Evolutionary conservation across 345 rosid species (phyloP).

Genomic region (Barbarea vulgaris): DNA sequence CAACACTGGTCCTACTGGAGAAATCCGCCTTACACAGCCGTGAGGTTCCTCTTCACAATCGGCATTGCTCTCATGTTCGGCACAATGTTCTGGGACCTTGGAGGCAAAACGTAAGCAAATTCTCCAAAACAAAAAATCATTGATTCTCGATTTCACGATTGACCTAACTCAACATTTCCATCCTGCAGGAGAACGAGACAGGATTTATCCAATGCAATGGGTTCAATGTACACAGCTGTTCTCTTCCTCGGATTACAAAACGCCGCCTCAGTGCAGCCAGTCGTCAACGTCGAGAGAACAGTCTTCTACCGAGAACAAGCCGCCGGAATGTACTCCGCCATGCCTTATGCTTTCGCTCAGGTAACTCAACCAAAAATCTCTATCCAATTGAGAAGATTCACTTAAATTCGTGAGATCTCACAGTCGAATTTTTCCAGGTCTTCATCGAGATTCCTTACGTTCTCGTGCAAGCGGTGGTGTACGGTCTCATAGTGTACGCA

Average conservation of each 20-base stretch:
- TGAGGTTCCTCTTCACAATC: constrained; percentile 64
- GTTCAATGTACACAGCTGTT: constrained; percentile 76
- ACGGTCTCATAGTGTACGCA: constrained; percentile 55
- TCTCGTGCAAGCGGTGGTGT: constrained; percentile 50
- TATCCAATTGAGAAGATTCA: neutral
- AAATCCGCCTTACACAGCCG: constrained; percentile 71
- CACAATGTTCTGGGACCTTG: constrained; percentile 72
- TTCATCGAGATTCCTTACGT: constrained; percentile 65
- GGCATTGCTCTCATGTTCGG: constrained; percentile 63
- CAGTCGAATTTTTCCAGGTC: constrained; percentile 32
- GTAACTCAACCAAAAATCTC: constrained; percentile 11
- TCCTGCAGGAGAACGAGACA: constrained; percentile 38
- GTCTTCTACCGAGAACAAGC: constrained; percentile 82
- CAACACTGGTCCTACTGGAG: constrained; percentile 80
- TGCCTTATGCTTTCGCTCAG: constrained; percentile 73
- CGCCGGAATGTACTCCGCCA: constrained; percentile 81
- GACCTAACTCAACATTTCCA: neutral
- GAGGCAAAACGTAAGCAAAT: constrained; percentile 58
- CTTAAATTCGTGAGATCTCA: neutral
- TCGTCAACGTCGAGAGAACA: constrained; percentile 71
- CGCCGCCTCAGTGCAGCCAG: constrained; percentile 58
- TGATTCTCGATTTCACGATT: neutral
- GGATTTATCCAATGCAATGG: constrained; percentile 68
- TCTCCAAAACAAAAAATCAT: neutral
- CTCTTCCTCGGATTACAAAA: constrained; percentile 73